A percentile compares a stretch with the other conserved stretches of the same genome.
Conservation (phyloP, 805 yeast genomes). For the Kodamaea sagamina region DNA sequence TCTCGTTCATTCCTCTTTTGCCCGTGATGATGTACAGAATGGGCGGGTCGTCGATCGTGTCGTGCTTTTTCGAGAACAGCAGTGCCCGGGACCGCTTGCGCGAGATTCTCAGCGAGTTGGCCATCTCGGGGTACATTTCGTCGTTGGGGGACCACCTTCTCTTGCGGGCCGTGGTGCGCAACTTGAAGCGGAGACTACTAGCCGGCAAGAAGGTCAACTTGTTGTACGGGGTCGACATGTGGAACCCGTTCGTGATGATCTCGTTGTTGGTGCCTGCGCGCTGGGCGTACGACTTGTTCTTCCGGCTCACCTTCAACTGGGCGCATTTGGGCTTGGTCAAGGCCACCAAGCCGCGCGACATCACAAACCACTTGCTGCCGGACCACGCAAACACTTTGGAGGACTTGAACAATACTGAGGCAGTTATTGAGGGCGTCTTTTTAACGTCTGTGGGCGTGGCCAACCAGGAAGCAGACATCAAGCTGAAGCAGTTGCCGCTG, state of each 20-base stretch:
- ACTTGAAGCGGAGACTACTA: conserved; percentile 10
- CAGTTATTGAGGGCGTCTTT: conserved; percentile 3
- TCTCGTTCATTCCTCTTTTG: conserved; percentile 39
- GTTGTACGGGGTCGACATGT: conserved; percentile 28
- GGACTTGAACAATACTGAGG: conserved; percentile 17
- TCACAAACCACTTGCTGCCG: conserved; percentile 31
- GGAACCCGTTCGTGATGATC: conserved; percentile 34
- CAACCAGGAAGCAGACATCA: conserved; percentile 1
- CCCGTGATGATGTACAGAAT: conserved; percentile 41
- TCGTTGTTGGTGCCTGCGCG: conserved; percentile 37
- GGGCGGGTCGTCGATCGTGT: conserved; percentile 34
- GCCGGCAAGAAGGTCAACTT: conserved; percentile 8
- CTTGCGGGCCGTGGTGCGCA: conserved; percentile 19
- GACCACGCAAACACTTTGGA: conserved; percentile 27
- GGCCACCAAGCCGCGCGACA: conserved; percentile 32
- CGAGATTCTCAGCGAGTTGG: conserved; percentile 34
- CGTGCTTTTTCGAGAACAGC: conserved; percentile 26
- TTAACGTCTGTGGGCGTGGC: conserved; percentile 1
- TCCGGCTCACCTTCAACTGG: conserved; percentile 35
- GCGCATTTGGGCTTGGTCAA: conserved; percentile 32
- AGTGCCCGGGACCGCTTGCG: conserved; percentile 15
- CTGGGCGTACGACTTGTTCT: conserved; percentile 38
- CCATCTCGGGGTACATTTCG: conserved; percentile 39
- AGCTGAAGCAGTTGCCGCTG: conserved; percentile 4
- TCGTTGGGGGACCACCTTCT: conserved; percentile 40